These are phyloP conservation scores for Trichoderma polysporum DNA, from an alignment of 2,329 filamentous ascomycete genomes.

Conservation along the genomic window DNA sequence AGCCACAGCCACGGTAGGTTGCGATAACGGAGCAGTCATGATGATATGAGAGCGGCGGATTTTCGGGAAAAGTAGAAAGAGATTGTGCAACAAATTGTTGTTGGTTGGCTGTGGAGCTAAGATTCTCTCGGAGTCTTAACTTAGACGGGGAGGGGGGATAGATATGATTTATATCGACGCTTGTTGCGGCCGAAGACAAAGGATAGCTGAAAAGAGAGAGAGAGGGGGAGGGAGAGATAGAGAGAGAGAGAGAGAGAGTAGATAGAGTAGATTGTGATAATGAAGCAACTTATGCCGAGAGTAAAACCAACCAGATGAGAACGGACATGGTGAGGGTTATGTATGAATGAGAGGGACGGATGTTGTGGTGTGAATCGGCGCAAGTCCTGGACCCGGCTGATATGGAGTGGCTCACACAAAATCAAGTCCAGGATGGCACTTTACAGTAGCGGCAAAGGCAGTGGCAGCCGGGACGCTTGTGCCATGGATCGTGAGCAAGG, in stretches of 20 bases:
- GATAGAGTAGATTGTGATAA: slow-evolving; percentile 6
- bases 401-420: slow-evolving; percentile 19
- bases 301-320: slow-evolving; percentile 4
- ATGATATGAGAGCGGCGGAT: slow-evolving; percentile 12
- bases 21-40: slow-evolving; percentile 52
- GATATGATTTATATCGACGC: background rate
- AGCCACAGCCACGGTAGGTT: slow-evolving; percentile 41
- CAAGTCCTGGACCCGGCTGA: slow-evolving; percentile 17
- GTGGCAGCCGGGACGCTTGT: slow-evolving; percentile 20
- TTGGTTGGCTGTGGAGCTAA: background rate
- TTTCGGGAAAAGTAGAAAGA: background rate
- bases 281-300: slow-evolving; percentile 19
- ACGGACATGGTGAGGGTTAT: slow-evolving; percentile 27
- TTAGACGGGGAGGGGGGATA: background rate
- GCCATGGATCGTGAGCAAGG: slow-evolving; percentile 21
- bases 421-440: slow-evolving; percentile 13
- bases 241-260: background rate
- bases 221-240: background rate
- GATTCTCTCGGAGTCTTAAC: background rate
- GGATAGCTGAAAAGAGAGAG: background rate
- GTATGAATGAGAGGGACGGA: slow-evolving; percentile 27
- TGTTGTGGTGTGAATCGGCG: slow-evolving; percentile 18
- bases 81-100: background rate
- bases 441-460: slow-evolving; percentile 20
- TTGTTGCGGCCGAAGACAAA: background rate